Evolutionary conservation across 106 monocot species (phyloP), one percentile per base, ranked within the genome.

Genomic region (Phalaenopsis equestris): DNA sequence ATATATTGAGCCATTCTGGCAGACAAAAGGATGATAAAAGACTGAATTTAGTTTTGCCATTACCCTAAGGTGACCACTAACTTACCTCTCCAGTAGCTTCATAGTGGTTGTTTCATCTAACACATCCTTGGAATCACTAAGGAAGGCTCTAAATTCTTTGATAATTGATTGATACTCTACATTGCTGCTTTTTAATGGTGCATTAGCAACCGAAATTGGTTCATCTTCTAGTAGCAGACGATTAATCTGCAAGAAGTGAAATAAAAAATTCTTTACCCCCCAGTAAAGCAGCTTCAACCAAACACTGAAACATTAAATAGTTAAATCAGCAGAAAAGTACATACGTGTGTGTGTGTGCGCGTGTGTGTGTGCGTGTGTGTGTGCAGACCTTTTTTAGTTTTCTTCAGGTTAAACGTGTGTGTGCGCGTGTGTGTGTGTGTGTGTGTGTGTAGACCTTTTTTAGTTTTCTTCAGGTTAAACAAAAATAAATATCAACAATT

Each of bases 91-190:
- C 21, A 99, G 61, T 57, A 99, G 83, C 77, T 78, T 88, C 89
- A 99, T 88, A 56, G 99, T 99, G 67, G 95, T 99, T 65, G 88
- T 74, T 83, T 99, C 93, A 87, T 99, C 99, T 56, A 99, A 82
- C 43, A 93, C 91, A 85, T 99, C 99, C 80, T 99, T 99, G 77
- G 89, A 91, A 43, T 99, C 99, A 79, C 89, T 88, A 77, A 99
- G 91, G 85, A 99, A 99, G n/a, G 94, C 91, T 49, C 91, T 89
- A 80, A 99, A 94, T 87, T 99, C 99, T 47, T 75, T 81, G 37
- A 95, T 79, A 75, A 95, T 85, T 43, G 84, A 83, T 23, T 90
- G 86, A 73, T 93, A 91, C 19, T 99, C 93, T 15, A 86, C 85
- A 77, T 65, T 88, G 21, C 49, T 83, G 76, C 49, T 81, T 77